phyloP scores from a whole-genome alignment of 306 rosid genomes.

The Vigna mungo region DNA sequence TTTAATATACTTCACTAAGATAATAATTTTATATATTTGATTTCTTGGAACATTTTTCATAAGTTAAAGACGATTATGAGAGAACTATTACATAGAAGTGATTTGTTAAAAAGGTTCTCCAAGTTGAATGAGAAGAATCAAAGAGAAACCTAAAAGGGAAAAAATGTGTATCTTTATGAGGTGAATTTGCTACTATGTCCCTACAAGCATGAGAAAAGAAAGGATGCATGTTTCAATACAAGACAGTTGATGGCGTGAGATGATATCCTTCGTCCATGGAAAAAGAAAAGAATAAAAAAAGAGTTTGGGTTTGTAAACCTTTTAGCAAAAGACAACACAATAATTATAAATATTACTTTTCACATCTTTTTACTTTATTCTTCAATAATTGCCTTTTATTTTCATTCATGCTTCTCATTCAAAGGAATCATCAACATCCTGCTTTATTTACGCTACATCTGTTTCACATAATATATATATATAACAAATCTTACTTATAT shows the following conservation, averaged over 20 bases:
- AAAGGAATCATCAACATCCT: neutral
- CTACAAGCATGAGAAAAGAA: neutral
- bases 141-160: too few species aligned
- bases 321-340: neutral
- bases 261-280: slow-evolving; percentile 11
- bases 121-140: too few species aligned
- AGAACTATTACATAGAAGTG: too few species aligned
- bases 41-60: too few species aligned
- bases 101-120: too few species aligned
- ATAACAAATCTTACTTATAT: too few species aligned
- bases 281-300: neutral
- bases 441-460: neutral
- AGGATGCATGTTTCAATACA: neutral
- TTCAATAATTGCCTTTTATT: slow-evolving; percentile 19
- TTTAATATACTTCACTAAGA: too few species aligned
- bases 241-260: neutral
- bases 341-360: neutral
- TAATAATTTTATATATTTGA: too few species aligned
- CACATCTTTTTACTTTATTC: slow-evolving; percentile 15
- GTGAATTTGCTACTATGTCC: neutral
- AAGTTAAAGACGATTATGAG: too few species aligned
- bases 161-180: too few species aligned
- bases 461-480: neutral
- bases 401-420: slow-evolving; percentile 12
- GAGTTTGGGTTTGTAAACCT: slow-evolving; percentile 21